Percentiles rank a stretch among this genome's conserved stretches.
Evolutionary conservation across 306 rosid species (phyloP).

Genomic region (Astragalus membranaceus): DNA sequence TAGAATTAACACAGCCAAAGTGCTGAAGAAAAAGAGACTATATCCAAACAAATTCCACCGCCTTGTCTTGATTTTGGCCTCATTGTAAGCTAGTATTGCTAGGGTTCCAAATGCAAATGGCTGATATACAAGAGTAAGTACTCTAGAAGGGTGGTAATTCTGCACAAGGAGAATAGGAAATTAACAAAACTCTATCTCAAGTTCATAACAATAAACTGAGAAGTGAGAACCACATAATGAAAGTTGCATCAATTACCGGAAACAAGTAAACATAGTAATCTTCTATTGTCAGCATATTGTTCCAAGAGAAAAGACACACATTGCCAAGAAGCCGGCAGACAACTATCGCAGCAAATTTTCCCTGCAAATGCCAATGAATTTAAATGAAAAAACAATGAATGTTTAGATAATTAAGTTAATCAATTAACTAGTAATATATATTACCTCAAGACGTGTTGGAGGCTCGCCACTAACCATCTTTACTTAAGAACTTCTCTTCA

Average conservation of each 20-base stretch:
- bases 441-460: slow-evolving; percentile 50
- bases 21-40: slow-evolving; percentile 46
- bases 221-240: no score
- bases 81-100: slow-evolving; percentile 44
- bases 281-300: no score
- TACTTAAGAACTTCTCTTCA: slow-evolving; percentile 19
- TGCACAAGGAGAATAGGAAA: slow-evolving; percentile 28
- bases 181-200: not conserved
- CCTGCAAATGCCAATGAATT: no score
- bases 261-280: not conserved
- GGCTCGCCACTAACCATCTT: slow-evolving; percentile 21
- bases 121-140: slow-evolving; percentile 79
- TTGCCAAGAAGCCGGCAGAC: no score
- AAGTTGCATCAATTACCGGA: slow-evolving; percentile 32
- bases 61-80: slow-evolving; percentile 64
- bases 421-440: no score
- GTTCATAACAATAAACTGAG: no score
- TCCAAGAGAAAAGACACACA: no score
- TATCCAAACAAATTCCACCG: slow-evolving; percentile 60
- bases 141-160: slow-evolving; percentile 75
- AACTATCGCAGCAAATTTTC: no score
- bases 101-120: slow-evolving; percentile 77
- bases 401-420: no score
- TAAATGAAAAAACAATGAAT: no score
- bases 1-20: slow-evolving; percentile 55